These are phyloP conservation scores for Fraxinus sp. DNA, from an alignment of 305 asterid species.

Conservation along the genomic window DNA sequence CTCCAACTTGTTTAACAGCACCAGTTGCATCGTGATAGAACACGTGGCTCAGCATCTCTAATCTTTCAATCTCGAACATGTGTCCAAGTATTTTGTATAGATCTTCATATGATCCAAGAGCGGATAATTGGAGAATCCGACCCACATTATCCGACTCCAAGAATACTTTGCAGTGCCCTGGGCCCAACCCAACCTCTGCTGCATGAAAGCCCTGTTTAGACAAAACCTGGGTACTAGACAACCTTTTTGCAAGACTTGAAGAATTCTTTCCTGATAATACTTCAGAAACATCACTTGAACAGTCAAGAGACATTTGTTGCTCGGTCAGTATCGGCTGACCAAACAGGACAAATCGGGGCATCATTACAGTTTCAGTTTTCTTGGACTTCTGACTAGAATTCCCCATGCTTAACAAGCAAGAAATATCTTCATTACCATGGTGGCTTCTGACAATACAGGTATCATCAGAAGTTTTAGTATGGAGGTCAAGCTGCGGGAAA, in stretches of 20 bases:
- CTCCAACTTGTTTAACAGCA: conserved; percentile 69
- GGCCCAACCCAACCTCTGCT: conserved; percentile 48
- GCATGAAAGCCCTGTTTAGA: conserved; percentile 42
- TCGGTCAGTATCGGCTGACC: conserved; percentile 96
- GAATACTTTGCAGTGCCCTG: conserved; percentile 81
- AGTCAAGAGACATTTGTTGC: conserved; percentile 68
- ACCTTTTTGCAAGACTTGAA: conserved; percentile 31
- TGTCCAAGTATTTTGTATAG: conserved; percentile 54
- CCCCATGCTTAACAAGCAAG: conserved; percentile 79
- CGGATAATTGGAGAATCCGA: conserved; percentile 69
- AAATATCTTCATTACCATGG: conserved; percentile 44
- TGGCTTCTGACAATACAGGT: conserved; percentile 30
- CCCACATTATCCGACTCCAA: conserved; percentile 79
- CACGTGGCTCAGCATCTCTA: conserved; percentile 54
- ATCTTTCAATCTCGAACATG: conserved; percentile 66
- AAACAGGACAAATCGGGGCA: conserved; percentile 68
- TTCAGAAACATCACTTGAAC: conserved; percentile 37
- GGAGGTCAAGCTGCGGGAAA: conserved; percentile 49
- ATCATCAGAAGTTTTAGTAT: conserved; percentile 42
- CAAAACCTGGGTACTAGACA: conserved; percentile 30
- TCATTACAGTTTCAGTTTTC: conserved; percentile 34
- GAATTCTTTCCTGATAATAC: conserved; percentile 30
- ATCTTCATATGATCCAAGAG: conserved; percentile 74
- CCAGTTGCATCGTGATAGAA: conserved; percentile 61
- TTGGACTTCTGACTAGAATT: conserved; percentile 46